phyloP scores from a whole-genome alignment of 345 rosid species.

The Brassica incana region DNA sequence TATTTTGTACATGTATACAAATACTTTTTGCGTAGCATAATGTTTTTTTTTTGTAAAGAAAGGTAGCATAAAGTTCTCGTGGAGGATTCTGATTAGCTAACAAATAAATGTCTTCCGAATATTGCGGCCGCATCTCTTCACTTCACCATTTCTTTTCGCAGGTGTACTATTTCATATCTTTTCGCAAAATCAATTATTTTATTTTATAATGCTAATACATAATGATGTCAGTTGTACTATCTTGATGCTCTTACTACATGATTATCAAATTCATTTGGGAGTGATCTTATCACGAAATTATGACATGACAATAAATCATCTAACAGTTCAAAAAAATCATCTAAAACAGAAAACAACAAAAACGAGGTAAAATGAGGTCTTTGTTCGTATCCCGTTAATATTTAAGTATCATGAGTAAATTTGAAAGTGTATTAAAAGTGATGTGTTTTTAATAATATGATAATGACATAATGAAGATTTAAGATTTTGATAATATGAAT shows the following conservation, averaged over 20 bases:
- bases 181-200: not conserved
- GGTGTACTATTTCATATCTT: constrained; percentile 19
- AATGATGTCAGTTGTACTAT: not conserved
- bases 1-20: not conserved
- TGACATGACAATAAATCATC: not conserved
- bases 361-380: not conserved
- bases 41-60: too few relatives aligned
- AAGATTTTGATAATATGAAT: not conserved
- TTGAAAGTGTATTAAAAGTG: not conserved
- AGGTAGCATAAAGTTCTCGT: not conserved
- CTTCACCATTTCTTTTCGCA: constrained; percentile 42
- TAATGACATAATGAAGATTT: not conserved
- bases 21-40: too few relatives aligned
- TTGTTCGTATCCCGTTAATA: constrained; percentile 1
- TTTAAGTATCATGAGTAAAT: not conserved
- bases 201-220: not conserved
- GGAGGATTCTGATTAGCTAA: not conserved
- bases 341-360: not conserved
- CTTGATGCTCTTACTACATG: not conserved
- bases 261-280: constrained; percentile 7
- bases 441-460: not conserved
- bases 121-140: constrained; percentile 70
- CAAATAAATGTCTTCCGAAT: constrained; percentile 51
- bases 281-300: not conserved
- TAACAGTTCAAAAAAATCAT: not conserved